phyloP scores from a whole-genome alignment of 1,284 basidiomycete species.

The Takashimella koratensis region DNA sequence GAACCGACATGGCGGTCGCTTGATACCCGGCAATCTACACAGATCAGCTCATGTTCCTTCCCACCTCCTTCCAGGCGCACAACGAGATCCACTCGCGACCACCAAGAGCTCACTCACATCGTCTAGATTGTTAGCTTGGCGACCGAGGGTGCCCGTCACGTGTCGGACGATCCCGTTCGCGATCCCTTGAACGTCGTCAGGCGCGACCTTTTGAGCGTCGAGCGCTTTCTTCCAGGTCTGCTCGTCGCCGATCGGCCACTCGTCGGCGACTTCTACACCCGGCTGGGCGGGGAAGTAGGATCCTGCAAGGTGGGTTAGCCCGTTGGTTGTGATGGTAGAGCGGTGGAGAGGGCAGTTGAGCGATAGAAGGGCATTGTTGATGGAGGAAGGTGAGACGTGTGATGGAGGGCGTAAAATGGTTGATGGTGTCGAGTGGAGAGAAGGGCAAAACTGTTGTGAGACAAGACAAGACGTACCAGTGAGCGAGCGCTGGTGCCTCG shows the following conservation, averaged over 20 bases:
- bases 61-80: too few species aligned
- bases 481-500: conserved; percentile 40
- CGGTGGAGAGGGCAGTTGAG: neutral
- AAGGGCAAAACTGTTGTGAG: too few species aligned
- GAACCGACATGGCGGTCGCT: conserved; percentile 60
- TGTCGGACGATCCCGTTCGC: conserved; percentile 75
- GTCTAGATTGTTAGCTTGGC: conserved; percentile 83
- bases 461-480: conserved; percentile 36
- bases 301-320: too few species aligned
- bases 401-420: too few species aligned
- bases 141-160: conserved; percentile 77
- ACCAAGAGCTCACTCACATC: conserved; percentile 61
- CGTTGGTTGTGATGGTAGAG: conserved; percentile 5
- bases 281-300: conserved; percentile 51
- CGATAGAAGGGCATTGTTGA: neutral
- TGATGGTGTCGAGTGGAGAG: too few species aligned
- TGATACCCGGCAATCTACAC: conserved; percentile 54
- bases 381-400: neutral
- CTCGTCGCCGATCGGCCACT: conserved; percentile 82
- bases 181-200: conserved; percentile 56
- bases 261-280: conserved; percentile 68
- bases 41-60: too few species aligned
- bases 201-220: conserved; percentile 30
- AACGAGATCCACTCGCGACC: too few species aligned
- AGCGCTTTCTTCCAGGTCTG: conserved; percentile 66